A percentile compares a stretch with the other conserved stretches of the same genome.
phyloP scores from a whole-genome alignment of 805 yeast genomes.

The Suhomyces canberraensis region DNA sequence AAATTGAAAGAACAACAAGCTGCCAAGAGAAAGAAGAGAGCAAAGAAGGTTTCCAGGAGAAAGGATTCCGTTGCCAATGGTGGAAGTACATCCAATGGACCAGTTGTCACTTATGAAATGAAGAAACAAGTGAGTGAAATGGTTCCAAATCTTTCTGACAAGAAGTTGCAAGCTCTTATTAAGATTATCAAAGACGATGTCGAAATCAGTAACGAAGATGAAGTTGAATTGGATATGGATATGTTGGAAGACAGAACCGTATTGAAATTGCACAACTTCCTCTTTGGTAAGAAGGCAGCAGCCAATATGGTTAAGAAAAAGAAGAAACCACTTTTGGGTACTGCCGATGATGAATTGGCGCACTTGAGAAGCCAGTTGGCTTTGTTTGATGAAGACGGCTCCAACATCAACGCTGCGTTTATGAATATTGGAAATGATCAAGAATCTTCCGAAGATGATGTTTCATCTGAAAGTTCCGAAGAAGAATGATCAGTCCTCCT shows the following conservation, averaged over 20 bases:
- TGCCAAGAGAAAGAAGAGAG: conserved; percentile 44
- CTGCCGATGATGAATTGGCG: conserved; percentile 54
- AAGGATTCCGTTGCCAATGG: conserved; percentile 17
- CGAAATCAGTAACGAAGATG: conserved; percentile 67
- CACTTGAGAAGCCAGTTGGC: conserved; percentile 54
- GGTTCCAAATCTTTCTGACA: conserved; percentile 72
- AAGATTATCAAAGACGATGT: conserved; percentile 76
- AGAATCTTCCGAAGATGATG: conserved; percentile 52
- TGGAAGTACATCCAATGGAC: conserved; percentile 20
- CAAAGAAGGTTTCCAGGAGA: conserved; percentile 27
- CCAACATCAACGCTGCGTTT: conserved; percentile 15
- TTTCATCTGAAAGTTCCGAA: conserved; percentile 60
- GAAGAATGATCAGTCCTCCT: conserved; percentile 52
- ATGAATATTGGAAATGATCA: conserved; percentile 33
- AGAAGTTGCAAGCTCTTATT: conserved; percentile 78
- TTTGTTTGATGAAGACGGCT: conserved; percentile 36
- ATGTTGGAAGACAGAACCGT: conserved; percentile 82
- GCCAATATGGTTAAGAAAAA: conserved; percentile 42
- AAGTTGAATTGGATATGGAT: conserved; percentile 93
- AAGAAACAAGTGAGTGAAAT: conserved; percentile 88
- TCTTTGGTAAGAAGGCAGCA: conserved; percentile 46
- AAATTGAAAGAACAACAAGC: conserved; percentile 62
- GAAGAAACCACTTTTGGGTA: conserved; percentile 33
- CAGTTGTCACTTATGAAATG: conserved; percentile 86
- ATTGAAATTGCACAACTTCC: conserved; percentile 77